Base-by-base conservation (phyloP, 768 basidiomycete genomes). In the Udeniomyces megalosporus region DNA sequence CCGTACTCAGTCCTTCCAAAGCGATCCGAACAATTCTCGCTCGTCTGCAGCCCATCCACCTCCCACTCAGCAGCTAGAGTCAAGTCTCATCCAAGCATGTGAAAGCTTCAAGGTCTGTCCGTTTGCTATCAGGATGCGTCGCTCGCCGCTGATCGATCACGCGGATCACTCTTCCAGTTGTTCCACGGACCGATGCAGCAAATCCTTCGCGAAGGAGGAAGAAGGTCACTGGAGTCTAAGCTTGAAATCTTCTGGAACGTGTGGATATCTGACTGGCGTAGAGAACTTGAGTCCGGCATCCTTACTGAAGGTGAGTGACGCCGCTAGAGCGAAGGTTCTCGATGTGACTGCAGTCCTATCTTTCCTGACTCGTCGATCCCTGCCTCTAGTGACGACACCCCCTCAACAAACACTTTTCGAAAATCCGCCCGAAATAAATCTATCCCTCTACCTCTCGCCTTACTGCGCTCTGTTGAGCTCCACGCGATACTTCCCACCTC, bases 221-320 rank as follows among this genome's bases (percentile, higher is more conserved):
- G 58, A 17, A 38, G 26, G 2, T 6, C 34, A 4, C 52, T 61
- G 6, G 51, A 53, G 14, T 42, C 31, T 17, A 47, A 29, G 32
- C 32, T 53, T 15, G 51, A 59, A 24, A 7, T 11, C 0, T 59
- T 59, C 22, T 59, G 46, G 46, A 59, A 50, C 38, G 60, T 61
- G 2, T 55, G 60, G 60, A 47, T 31, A 7, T 31, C 49, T n/a
- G 28, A 60, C 15, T 60, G 58, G 58, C 48, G 47, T n/a, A n/a
- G n/a, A n/a, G n/a, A n/a, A n/a, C n/a, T n/a, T n/a, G n/a, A n/a
- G n/a, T n/a, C n/a, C n/a, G n/a, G n/a, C n/a, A n/a, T n/a, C n/a
- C n/a, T n/a, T n/a, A n/a, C n/a, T n/a, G n/a, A n/a, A n/a, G n/a
- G n/a, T n/a, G n/a, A n/a, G n/a, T n/a, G n/a, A n/a, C n/a, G n/a